A percentile compares a stretch with the other conserved stretches of the same genome.
Conservation (phyloP, 495 filamentous ascomycete genomes). For the Trichodelitschia bisporula region DNA sequence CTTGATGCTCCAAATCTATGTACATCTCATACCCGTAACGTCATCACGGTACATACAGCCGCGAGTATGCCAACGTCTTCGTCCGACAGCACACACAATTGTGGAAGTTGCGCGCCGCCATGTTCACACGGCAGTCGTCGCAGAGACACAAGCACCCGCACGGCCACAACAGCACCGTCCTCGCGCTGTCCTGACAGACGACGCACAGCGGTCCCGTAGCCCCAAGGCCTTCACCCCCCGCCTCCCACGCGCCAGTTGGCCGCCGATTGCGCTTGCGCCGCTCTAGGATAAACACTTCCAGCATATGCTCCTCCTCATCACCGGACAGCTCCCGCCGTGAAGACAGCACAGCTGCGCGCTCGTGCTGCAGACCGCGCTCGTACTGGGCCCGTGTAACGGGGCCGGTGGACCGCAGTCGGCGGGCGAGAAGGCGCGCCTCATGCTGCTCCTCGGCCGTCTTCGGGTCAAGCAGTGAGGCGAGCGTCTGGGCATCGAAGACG, state of each 20-base stretch:
- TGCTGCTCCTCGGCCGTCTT: constrained; percentile 48
- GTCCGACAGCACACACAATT: constrained; percentile 84
- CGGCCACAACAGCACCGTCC: constrained; percentile 88
- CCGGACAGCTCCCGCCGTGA: constrained; percentile 18
- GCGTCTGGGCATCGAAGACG: constrained; percentile 35
- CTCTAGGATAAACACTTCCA: constrained; percentile 61
- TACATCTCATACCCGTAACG: no score
- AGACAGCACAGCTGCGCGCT: constrained; percentile 16
- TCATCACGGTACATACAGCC: constrained; percentile 87
- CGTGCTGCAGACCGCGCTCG: constrained; percentile 34
- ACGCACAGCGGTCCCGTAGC: constrained; percentile 68
- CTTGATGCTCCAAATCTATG: no score
- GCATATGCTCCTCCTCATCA: constrained; percentile 53
- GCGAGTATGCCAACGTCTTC: constrained; percentile 63
- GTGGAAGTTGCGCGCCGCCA: constrained; percentile 92
- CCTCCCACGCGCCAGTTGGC: constrained; percentile 27
- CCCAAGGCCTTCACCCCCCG: constrained; percentile 45
- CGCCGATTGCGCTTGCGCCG: constrained; percentile 16
- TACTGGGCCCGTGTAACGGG: constrained; percentile 66
- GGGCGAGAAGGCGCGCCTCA: constrained; percentile 60
- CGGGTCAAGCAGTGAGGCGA: constrained; percentile 70
- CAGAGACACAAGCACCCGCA: constrained; percentile 85
- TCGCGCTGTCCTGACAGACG: constrained; percentile 67
- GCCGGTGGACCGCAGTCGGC: constrained; percentile 42
- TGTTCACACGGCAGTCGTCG: constrained; percentile 77